Evolutionary conservation across 768 basidiomycete genomes (phyloP), one percentile per base, ranked within the genome.

Genomic region (Leccinum disarticulatum): DNA sequence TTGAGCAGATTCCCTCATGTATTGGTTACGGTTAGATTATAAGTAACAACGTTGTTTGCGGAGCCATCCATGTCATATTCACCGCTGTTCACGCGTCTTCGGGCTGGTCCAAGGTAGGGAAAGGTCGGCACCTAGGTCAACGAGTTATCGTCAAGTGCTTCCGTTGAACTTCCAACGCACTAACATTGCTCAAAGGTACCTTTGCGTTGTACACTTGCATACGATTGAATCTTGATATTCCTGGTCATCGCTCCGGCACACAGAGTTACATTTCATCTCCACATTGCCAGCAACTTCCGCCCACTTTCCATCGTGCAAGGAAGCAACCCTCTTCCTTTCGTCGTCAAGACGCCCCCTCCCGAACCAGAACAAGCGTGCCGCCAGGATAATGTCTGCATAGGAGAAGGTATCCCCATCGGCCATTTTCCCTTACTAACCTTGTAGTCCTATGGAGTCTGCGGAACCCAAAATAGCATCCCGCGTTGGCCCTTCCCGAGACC

Each of bases 401-500:
- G 62, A 70, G 56, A 73, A 68, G 1, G 64, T 64, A 28, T 68
- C 57, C 2, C 69, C 65, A 75, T 68, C n/a, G 75, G 8, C 66
- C 64, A 75, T 41, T 63, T 67, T 7, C 0, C 72, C 73, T n/a
- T 52, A 22, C 22, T 64, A 4, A 25, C 53, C 54, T 52, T 60
- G 36, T 65, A 73, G 25, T 70, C 71, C 63, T 63, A 70, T 27
- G 7, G 25, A 25, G 25, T 65, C 62, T 10, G 48, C 50, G 1
- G 54, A 52, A 33, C 48, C 22, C 50, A 57, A 64, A 17, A 8
- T 57, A 11, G 25, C 25, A 25, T 69, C 69, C 15, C 73, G 66
- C 52, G 59, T 67, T 9, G 76, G 73, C 5, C 76, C 76, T 49
- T 67, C 70, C 0, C 77, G 76, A 7, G 68, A 68, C 28, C 80